Percentiles rank a stretch among this genome's conserved stretches.
Conservation (phyloP, 2,329 filamentous ascomycete genomes). For the Alternaria sp. region DNA sequence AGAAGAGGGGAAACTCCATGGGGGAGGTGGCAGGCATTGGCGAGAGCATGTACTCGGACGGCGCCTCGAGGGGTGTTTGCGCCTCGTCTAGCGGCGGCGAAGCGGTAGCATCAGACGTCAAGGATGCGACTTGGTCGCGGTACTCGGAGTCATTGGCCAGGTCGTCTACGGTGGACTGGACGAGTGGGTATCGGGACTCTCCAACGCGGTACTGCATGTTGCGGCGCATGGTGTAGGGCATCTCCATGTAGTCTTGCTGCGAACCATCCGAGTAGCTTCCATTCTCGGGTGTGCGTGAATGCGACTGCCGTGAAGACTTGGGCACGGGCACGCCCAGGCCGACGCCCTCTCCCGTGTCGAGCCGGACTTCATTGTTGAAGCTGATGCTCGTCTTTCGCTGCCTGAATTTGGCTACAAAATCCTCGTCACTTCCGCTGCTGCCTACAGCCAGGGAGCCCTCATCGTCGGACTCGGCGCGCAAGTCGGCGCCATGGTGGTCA, state of each 20-base stretch:
- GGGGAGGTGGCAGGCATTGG: constrained; percentile 45
- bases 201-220: constrained; percentile 31
- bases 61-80: constrained; percentile 46
- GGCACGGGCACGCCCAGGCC: constrained; percentile 49
- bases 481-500: constrained; percentile 24
- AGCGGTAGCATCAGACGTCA: constrained; percentile 52
- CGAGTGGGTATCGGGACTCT: constrained; percentile 44
- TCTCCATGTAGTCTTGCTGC: constrained; percentile 41
- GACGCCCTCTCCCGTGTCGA: constrained; percentile 50
- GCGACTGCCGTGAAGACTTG: constrained; percentile 33
- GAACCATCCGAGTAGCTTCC: constrained; percentile 41
- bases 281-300: constrained; percentile 25
- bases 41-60: constrained; percentile 44
- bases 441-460: constrained; percentile 26
- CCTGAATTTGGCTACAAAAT: constrained; percentile 37
- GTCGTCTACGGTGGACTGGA: constrained; percentile 44
- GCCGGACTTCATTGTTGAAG: constrained; percentile 50
- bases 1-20: constrained; percentile 42
- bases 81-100: constrained; percentile 49
- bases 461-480: constrained; percentile 24
- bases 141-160: constrained; percentile 35
- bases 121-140: constrained; percentile 48
- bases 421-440: constrained; percentile 35
- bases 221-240: constrained; percentile 32
- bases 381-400: constrained; percentile 50